Conservation (phyloP, 805 yeast species). For the Starmerella etchellsii region DNA sequence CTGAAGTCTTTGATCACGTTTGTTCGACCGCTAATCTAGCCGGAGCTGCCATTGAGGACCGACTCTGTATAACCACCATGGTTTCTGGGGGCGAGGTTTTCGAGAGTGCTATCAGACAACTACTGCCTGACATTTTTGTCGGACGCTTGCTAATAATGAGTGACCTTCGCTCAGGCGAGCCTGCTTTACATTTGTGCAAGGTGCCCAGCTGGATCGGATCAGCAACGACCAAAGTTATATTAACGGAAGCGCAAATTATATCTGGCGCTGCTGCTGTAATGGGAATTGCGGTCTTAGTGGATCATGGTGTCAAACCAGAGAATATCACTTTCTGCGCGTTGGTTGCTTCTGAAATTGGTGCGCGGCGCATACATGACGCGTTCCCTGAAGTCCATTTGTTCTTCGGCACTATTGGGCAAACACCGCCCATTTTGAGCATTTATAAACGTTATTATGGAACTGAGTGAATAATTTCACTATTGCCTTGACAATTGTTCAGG, state of each 20-base stretch:
- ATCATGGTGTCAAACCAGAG: conserved; percentile 53
- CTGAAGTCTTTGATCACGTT: conserved; percentile 47
- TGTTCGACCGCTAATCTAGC: conserved; percentile 1
- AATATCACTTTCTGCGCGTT: conserved; percentile 60
- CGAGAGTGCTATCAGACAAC: conserved; percentile 59
- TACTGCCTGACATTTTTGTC: conserved; percentile 62
- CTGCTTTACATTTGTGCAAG: conserved; percentile 72
- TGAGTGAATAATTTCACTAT: conserved; percentile 1
- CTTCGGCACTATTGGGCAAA: conserved; percentile 45
- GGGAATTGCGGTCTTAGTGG: conserved; percentile 81
- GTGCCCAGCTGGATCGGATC: conserved; percentile 38
- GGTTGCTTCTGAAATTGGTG: conserved; percentile 66
- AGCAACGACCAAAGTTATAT: conserved; percentile 35
- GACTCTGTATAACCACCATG: conserved; percentile 59
- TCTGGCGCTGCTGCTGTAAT: conserved; percentile 90
- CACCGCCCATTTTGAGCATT: conserved; percentile 54
- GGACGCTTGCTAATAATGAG: conserved; percentile 84
- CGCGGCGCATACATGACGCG: conserved; percentile 58
- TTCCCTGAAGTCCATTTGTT: conserved; percentile 59
- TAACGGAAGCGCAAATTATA: conserved; percentile 77
- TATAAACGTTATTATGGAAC: conserved; percentile 75
- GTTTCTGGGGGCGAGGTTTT: conserved; percentile 91
- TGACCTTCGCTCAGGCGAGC: conserved; percentile 84
- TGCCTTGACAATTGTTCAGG: too few species aligned
- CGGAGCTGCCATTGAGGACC: neutral